Evolutionary conservation across 2,329 filamentous ascomycete genomes (phyloP).

Genomic region (Sclerotinia nivalis): DNA sequence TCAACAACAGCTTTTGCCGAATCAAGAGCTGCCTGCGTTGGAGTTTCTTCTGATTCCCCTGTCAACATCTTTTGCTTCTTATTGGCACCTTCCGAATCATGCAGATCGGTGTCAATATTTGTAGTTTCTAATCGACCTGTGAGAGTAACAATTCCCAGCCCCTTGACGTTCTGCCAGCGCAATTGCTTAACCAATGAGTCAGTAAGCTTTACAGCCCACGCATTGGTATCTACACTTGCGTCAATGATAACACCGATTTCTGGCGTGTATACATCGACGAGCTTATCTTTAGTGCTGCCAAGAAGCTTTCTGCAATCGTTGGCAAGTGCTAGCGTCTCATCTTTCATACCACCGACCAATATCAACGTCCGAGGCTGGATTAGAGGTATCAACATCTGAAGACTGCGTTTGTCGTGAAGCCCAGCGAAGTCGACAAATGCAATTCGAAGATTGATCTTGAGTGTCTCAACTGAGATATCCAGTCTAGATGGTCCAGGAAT

Average conservation of each 20-base stretch:
- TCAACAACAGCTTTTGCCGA: constrained; percentile 27
- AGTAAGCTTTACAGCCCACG: constrained; percentile 91
- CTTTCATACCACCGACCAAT: constrained; percentile 75
- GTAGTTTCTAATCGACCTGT: constrained; percentile 68
- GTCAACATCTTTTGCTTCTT: constrained; percentile 49
- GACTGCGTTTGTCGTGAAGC: constrained; percentile 86
- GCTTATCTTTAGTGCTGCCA: constrained; percentile 49
- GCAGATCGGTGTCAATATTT: constrained; percentile 44
- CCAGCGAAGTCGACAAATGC: constrained; percentile 91
- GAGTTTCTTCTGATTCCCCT: constrained; percentile 45
- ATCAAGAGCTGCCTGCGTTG: constrained; percentile 29
- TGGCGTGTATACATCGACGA: constrained; percentile 77
- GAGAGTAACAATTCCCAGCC: constrained; percentile 87
- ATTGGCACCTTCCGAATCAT: constrained; percentile 45
- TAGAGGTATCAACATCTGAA: constrained; percentile 92
- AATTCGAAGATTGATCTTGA: constrained; percentile 73
- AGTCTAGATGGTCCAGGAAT: constrained; percentile 73
- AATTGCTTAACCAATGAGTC: constrained; percentile 81
- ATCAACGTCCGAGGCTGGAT: constrained; percentile 95
- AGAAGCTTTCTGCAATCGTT: constrained; percentile 74
- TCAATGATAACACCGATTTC: constrained; percentile 72
- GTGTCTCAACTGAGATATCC: constrained; percentile 59
- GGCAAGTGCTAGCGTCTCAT: constrained; percentile 78
- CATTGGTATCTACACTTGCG: constrained; percentile 95
- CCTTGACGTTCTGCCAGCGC: constrained; percentile 92